Base-by-base conservation (phyloP, 352 stramenopile species). In the Plasmopara viticola region DNA sequence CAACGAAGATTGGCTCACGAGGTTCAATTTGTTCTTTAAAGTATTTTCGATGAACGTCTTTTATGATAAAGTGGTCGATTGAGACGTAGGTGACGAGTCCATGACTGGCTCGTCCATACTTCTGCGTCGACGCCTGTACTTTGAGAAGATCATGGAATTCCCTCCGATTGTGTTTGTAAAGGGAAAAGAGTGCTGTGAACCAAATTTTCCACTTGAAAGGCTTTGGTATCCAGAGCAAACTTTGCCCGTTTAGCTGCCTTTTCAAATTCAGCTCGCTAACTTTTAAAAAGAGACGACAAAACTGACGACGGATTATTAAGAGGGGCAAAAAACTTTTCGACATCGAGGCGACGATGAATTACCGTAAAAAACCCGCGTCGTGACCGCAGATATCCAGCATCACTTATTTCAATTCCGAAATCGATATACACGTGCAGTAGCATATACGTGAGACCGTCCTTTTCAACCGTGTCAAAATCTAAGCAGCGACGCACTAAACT, bases 121-220 rank as follows among this genome's bases (percentile, higher is more conserved):
- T 58, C 84, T 86, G 25, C 75, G 72, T 31, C 75, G 70, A 14
- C 72, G 72, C 72, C 83, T 83, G 5, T 66, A 81, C 62, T 20
- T 59, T 4, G 57, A 51, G 35, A 29, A 51, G 14, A 39, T 17
- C 14, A 46, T 49, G 9, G 12, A 20, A 18, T 9, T 54, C 15
- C 46, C 25, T 41, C 44, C 18, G 37, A 44, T n/a, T 14, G 25
- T 12, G 47, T 37, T 48, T 40, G 42, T 35, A 30, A 53, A 17
- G 39, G 25, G 6, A 56, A 53, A 5, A 56, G 54, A 45, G 40
- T 60, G 17, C 17, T 20, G 28, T 58, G 34, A 30, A 34, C 13
- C 7, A 9, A 13, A 25, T 25, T 31, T 10, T 62, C 58, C 2
- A 33, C 18, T 18, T 29, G 28, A 39, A 48, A 46, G 43, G 58